A percentile compares a stretch with the other conserved stretches of the same genome.
phyloP scores from a whole-genome alignment of 805 yeast genomes.

The Grigorovia yakushimaensis region DNA sequence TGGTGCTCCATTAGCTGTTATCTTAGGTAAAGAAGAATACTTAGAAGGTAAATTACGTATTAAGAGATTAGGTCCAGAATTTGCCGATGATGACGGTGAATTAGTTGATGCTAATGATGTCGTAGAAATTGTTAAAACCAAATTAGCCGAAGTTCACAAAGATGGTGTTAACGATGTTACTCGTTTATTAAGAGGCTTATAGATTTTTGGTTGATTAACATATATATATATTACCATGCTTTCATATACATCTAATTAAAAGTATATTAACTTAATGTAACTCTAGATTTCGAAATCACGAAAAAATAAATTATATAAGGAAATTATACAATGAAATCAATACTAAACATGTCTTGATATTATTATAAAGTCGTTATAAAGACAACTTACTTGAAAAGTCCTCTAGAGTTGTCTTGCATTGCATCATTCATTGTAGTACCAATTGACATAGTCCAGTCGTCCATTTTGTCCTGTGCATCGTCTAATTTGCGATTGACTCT shows the following conservation, averaged over 20 bases:
- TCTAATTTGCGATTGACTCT: constrained; percentile 44
- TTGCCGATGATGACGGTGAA: constrained; percentile 79
- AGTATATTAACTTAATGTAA: too few relatives aligned
- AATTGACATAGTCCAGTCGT: constrained; percentile 46
- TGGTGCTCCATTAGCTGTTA: constrained; percentile 85
- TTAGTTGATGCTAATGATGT: constrained; percentile 55
- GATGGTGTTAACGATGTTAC: constrained; percentile 58
- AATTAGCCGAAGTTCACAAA: constrained; percentile 39
- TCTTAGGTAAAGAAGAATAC: constrained; percentile 90
- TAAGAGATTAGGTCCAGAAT: constrained; percentile 83
- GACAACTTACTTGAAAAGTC: neutral
- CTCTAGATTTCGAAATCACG: too few relatives aligned
- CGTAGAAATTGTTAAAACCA: constrained; percentile 41
- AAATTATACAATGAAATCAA: too few relatives aligned
- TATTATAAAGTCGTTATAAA: too few relatives aligned
- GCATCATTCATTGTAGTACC: constrained; percentile 46
- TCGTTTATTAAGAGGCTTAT: constrained; percentile 50
- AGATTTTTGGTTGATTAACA: constrained; percentile 6
- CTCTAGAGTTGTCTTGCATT: constrained; percentile 26
- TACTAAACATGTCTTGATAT: too few relatives aligned
- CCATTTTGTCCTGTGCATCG: constrained; percentile 42
- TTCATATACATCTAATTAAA: neutral
- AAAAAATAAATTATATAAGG: too few relatives aligned
- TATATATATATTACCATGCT: neutral
- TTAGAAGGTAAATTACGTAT: constrained; percentile 70